phyloP scores from a whole-genome alignment of 2,329 filamentous ascomycete genomes.

The Claviceps lovelessii region DNA sequence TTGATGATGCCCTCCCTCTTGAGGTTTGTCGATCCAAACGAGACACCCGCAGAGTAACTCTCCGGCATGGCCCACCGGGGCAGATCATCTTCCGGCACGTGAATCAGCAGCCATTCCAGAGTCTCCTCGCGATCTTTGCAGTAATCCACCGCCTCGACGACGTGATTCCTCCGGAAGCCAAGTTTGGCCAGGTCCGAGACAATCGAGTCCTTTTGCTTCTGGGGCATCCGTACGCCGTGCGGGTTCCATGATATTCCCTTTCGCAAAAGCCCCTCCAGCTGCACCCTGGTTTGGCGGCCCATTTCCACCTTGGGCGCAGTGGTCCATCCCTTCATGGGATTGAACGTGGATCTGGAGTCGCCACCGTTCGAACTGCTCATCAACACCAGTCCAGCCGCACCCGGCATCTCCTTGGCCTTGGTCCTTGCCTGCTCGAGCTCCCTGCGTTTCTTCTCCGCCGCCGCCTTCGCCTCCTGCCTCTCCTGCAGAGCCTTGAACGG shows the following conservation, averaged over 20 bases:
- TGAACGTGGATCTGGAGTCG: slow-evolving; percentile 20
- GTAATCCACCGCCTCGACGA: slow-evolving; percentile 71
- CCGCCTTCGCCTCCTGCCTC: slow-evolving; percentile 61
- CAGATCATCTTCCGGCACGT: slow-evolving; percentile 94
- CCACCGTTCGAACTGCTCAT: slow-evolving; percentile 27
- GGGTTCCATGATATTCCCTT: slow-evolving; percentile 78
- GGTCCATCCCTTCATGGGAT: slow-evolving; percentile 61
- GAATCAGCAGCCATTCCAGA: slow-evolving; percentile 89
- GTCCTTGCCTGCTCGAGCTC: slow-evolving; percentile 55
- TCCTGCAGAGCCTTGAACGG: slow-evolving; percentile 74
- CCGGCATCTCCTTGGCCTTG: slow-evolving; percentile 50
- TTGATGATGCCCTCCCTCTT: slow-evolving; percentile 72
- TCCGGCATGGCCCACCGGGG: slow-evolving; percentile 84
- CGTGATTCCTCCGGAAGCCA: slow-evolving; percentile 78
- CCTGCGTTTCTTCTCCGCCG: slow-evolving; percentile 64
- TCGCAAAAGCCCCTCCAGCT: slow-evolving; percentile 68
- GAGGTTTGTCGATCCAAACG: slow-evolving; percentile 68
- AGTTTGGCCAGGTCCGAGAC: slow-evolving; percentile 62
- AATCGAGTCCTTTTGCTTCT: slow-evolving; percentile 41
- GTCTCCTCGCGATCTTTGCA: slow-evolving; percentile 89
- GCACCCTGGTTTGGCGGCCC: slow-evolving; percentile 63
- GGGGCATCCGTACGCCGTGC: slow-evolving; percentile 51
- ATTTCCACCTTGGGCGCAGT: slow-evolving; percentile 84
- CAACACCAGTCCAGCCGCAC: slow-evolving; percentile 41
- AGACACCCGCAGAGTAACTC: slow-evolving; percentile 80